phyloP scores from a whole-genome alignment of 139 green algal species.

The Micractinium sp. region DNA sequence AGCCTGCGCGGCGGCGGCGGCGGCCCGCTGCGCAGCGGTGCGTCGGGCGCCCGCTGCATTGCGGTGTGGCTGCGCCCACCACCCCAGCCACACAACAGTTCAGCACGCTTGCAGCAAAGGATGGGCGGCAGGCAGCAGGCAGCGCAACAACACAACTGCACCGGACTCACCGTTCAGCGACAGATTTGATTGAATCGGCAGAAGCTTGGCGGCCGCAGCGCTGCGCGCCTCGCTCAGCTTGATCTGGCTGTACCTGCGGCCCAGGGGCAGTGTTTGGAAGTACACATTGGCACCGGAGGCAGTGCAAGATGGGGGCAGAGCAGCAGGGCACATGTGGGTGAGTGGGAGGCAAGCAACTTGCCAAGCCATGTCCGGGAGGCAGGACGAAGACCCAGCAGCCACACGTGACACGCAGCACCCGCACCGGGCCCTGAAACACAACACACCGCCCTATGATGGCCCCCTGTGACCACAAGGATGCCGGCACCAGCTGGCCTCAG shows the following conservation, averaged over 20 bases:
- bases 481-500: neutral
- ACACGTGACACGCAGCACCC: neutral
- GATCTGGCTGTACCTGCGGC: constrained; percentile 45
- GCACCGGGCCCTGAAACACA: neutral
- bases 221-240: constrained; percentile 41
- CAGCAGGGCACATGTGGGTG: neutral
- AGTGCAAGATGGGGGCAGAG: neutral
- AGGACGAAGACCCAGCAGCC: neutral
- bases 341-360: neutral
- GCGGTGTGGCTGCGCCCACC: no score
- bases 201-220: constrained; percentile 18
- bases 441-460: no score
- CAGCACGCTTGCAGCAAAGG: no score
- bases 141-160: neutral
- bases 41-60: no score
- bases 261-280: neutral
- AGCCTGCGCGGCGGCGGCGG: neutral
- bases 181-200: neutral
- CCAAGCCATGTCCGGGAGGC: neutral
- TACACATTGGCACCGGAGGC: neutral
- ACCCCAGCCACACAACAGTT: no score
- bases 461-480: no score
- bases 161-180: constrained; percentile 1
- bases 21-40: no score
- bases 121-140: no score